These are phyloP conservation scores for Atalantia buxifolia DNA, from an alignment of 345 rosid genomes.

Conservation along the genomic window DNA sequence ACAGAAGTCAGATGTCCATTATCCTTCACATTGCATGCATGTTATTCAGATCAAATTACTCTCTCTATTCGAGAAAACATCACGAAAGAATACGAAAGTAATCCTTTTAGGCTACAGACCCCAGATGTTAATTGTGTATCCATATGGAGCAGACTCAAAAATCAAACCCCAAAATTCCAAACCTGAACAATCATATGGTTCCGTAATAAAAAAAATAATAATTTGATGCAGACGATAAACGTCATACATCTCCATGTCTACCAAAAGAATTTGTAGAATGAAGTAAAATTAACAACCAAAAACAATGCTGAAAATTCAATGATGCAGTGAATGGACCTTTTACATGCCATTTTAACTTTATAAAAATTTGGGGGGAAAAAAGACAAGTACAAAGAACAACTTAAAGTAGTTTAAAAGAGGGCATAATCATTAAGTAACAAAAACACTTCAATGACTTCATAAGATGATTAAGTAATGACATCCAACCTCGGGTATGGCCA, in stretches of 20 bases:
- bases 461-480: conserved; percentile 10
- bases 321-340: not conserved
- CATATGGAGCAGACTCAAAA: not conserved
- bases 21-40: too few species aligned
- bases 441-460: not conserved
- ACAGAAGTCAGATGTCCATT: not conserved
- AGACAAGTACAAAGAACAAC: not conserved
- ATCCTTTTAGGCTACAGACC: not conserved
- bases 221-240: not conserved
- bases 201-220: not conserved
- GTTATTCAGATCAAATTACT: too few species aligned
- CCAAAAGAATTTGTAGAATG: not conserved
- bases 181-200: not conserved
- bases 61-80: not conserved
- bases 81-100: not conserved
- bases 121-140: not conserved
- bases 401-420: not conserved
- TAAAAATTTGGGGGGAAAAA: not conserved
- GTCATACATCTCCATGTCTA: not conserved
- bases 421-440: not conserved
- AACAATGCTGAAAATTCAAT: not conserved
- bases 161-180: not conserved
- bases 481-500: conserved; percentile 89
- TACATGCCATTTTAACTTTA: too few species aligned
- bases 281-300: not conserved